Conservation (phyloP, 208 protist genomes). For the Leishmania arabica region DNA sequence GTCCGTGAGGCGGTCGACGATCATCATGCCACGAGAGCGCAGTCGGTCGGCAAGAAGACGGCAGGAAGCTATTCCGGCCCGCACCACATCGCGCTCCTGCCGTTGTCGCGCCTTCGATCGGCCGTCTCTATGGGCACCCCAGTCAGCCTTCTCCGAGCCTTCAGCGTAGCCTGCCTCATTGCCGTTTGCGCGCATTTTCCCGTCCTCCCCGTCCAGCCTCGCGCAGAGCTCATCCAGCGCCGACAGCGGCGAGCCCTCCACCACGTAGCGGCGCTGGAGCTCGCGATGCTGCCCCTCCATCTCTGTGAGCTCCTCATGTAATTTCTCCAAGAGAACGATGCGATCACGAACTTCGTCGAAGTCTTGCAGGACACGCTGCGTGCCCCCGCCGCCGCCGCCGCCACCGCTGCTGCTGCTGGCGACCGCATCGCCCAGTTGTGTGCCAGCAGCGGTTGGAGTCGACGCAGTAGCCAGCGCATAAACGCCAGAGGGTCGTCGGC, state of each 20-base stretch:
- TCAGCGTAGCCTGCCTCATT: not conserved
- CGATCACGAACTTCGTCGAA: constrained; percentile 8
- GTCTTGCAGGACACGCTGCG: constrained; percentile 24
- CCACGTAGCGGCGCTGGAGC: constrained; percentile 30
- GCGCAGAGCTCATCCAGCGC: constrained; percentile 12
- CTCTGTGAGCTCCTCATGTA: constrained; percentile 12
- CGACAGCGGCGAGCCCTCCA: constrained; percentile 17
- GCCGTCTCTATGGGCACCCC: not conserved
- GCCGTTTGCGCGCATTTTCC: not conserved
- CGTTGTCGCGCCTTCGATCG: not conserved
- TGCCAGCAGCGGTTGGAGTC: not conserved
- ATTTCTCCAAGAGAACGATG: constrained; percentile 9
- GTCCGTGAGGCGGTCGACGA: constrained; percentile 26
- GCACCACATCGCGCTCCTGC: not conserved
- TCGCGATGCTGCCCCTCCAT: constrained; percentile 24
- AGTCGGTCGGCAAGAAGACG: constrained; percentile 12
- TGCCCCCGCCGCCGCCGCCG: not conserved
- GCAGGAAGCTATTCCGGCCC: constrained; percentile 11
- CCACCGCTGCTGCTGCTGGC: not conserved
- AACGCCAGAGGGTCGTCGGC: constrained; percentile 16
- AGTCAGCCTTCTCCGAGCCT: not conserved
- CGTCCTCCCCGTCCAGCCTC: constrained; percentile 5
- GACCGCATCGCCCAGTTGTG: not conserved
- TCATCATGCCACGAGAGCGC: constrained; percentile 1
- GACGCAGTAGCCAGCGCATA: not conserved